These are phyloP conservation scores for Xylaria acuta DNA, from an alignment of 495 filamentous ascomycete genomes.

Conservation along the genomic window DNA sequence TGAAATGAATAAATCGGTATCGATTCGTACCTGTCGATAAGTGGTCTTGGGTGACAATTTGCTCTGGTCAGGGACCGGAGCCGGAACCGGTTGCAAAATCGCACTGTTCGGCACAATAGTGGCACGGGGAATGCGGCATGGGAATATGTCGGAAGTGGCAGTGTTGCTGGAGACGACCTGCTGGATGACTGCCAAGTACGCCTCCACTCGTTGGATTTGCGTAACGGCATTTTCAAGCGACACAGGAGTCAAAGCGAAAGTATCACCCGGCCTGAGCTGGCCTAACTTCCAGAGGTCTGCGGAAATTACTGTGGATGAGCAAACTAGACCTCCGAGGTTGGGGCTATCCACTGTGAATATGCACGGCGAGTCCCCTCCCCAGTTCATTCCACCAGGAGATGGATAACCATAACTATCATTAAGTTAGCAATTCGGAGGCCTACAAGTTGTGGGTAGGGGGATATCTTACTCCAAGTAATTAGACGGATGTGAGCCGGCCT, in stretches of 20 bases:
- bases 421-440: not conserved
- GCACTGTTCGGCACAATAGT: not conserved
- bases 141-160: not conserved
- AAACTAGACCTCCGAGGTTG: slow-evolving; percentile 66
- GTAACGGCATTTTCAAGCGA: slow-evolving; percentile 55
- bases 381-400: slow-evolving; percentile 57
- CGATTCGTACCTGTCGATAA: slow-evolving; percentile 10
- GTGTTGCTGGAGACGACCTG: not conserved
- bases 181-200: not conserved
- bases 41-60: not conserved
- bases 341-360: slow-evolving; percentile 66
- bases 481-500: slow-evolving; percentile 65
- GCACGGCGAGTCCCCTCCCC: slow-evolving; percentile 63
- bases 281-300: slow-evolving; percentile 66
- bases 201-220: slow-evolving; percentile 1
- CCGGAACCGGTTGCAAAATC: slow-evolving; percentile 1
- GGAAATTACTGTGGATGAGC: slow-evolving; percentile 58
- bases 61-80: slow-evolving; percentile 8
- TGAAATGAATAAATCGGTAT: not conserved
- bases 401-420: slow-evolving; percentile 55
- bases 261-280: slow-evolving; percentile 66
- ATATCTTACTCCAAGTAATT: slow-evolving; percentile 61
- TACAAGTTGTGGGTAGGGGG: not conserved
- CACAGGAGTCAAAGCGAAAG: slow-evolving; percentile 52
- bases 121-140: not conserved